Percentiles rank a stretch among this genome's conserved stretches.
Evolutionary conservation across 441 rosid genomes (phyloP).

Genomic region (Erysimum cheiri): DNA sequence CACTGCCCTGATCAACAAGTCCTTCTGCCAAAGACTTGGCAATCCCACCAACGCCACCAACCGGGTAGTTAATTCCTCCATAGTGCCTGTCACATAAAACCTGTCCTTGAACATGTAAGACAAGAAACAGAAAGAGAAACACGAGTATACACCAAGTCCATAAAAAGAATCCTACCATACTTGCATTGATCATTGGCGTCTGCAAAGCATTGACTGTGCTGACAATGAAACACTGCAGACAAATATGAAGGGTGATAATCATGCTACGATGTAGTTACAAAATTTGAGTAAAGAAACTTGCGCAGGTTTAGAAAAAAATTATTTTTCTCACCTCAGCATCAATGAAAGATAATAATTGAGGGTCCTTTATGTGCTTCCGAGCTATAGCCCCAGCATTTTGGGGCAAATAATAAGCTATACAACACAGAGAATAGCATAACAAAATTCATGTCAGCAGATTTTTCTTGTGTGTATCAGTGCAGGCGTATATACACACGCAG

Average conservation of each 20-base stretch:
- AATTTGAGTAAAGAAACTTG: constrained; percentile 22
- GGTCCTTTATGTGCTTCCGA: constrained; percentile 88
- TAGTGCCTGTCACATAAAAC: constrained; percentile 97
- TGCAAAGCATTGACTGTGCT: constrained; percentile 88
- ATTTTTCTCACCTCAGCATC: constrained; percentile 82
- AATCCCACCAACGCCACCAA: constrained; percentile 96
- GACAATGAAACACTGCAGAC: constrained; percentile 91
- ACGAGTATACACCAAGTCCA: constrained; percentile 10
- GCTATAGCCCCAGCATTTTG: constrained; percentile 94
- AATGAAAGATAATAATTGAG: constrained; percentile 78
- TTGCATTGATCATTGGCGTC: constrained; percentile 97
- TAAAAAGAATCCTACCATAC: constrained; percentile 69
- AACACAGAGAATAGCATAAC: constrained; percentile 53
- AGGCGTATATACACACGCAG: background rate
- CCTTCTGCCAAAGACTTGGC: constrained; percentile 86
- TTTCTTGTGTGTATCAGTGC: background rate
- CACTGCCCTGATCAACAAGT: constrained; percentile 78
- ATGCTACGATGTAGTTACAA: background rate
- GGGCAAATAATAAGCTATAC: constrained; percentile 84
- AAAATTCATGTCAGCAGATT: constrained; percentile 42
- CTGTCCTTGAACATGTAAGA: constrained; percentile 50
- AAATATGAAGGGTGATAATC: constrained; percentile 5
- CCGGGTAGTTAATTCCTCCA: constrained; percentile 96
- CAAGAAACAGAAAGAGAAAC: constrained; percentile 19
- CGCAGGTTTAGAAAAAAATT: constrained; percentile 16